Percentiles rank a stretch among this genome's conserved stretches.
Evolutionary conservation across 1,284 basidiomycete genomes (phyloP).

Genomic region (Leccinum pachyderme): DNA sequence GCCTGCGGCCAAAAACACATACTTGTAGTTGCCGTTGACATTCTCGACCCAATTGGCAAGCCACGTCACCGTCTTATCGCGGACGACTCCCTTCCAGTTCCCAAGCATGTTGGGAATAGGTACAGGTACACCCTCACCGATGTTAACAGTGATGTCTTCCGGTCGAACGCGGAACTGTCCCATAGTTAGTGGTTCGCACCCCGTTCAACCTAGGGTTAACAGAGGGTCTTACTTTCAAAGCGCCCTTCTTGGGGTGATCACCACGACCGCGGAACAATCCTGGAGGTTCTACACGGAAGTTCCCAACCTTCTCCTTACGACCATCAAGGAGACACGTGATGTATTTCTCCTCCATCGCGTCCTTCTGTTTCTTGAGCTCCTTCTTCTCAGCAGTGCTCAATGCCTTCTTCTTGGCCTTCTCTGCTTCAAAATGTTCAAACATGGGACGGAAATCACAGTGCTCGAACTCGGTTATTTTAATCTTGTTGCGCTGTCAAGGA

Average conservation of each 20-base stretch:
- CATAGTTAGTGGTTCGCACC: constrained; percentile 10
- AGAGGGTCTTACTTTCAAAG: constrained; percentile 73
- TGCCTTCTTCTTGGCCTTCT: constrained; percentile 91
- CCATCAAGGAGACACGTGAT: constrained; percentile 88
- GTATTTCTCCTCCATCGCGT: constrained; percentile 83
- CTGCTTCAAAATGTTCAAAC: constrained; percentile 89
- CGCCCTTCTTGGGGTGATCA: constrained; percentile 97
- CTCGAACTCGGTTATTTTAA: constrained; percentile 76
- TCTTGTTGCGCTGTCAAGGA: constrained; percentile 57
- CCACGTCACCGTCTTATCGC: constrained; percentile 97
- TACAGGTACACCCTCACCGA: constrained; percentile 69
- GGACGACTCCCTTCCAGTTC: constrained; percentile 81
- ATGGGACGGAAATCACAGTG: constrained; percentile 95
- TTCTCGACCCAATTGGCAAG: constrained; percentile 97
- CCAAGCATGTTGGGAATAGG: constrained; percentile 88
- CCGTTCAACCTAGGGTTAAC: background rate
- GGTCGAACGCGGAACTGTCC: constrained; percentile 79
- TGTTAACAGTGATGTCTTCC: constrained; percentile 94
- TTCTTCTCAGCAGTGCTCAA: constrained; percentile 88
- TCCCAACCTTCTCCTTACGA: constrained; percentile 96
- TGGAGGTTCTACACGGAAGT: constrained; percentile 98
- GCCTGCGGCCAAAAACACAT: constrained; percentile 93
- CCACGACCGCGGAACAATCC: constrained; percentile 97
- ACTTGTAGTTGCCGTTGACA: constrained; percentile 89
- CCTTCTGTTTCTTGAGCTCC: constrained; percentile 81